A percentile compares a stretch with the other conserved stretches of the same genome.
Conservation (phyloP, 2,329 filamentous ascomycete genomes). For the Verticillium isaacii region DNA sequence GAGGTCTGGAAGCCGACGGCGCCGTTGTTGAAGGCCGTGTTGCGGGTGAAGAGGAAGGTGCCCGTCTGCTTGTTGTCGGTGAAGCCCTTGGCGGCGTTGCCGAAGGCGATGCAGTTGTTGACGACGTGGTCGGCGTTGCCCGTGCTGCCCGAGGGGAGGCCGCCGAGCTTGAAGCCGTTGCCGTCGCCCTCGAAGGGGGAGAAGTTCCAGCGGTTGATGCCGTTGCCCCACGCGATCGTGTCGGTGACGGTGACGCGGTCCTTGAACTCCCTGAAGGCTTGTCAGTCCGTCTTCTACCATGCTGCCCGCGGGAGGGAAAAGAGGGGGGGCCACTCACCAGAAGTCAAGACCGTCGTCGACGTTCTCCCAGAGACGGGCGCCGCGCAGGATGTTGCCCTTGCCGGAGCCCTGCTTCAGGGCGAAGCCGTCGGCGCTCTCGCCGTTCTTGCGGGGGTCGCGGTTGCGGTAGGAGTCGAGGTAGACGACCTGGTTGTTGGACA, state of each 20-base stretch:
- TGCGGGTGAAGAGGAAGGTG: constrained; percentile 30
- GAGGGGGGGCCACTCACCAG: constrained; percentile 5
- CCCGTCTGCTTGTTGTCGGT: constrained; percentile 40
- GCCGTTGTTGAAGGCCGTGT: constrained; percentile 41
- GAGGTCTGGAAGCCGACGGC: constrained; percentile 34
- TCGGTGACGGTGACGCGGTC: constrained; percentile 17
- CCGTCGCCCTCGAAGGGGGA: constrained; percentile 36
- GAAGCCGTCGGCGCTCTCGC: constrained; percentile 45
- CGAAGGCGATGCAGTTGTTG: constrained; percentile 38
- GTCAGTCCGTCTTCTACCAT: not conserved
- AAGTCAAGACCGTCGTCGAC: constrained; percentile 38
- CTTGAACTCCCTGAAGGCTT: constrained; percentile 22
- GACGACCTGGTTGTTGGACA: constrained; percentile 31
- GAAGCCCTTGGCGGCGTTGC: constrained; percentile 38
- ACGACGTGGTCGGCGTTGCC: constrained; percentile 36
- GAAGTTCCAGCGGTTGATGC: constrained; percentile 39
- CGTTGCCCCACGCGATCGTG: constrained; percentile 36
- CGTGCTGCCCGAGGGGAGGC: constrained; percentile 26
- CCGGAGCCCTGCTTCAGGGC: constrained; percentile 41
- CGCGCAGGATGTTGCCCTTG: constrained; percentile 37
- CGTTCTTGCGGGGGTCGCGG: constrained; percentile 44
- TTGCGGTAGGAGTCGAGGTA: constrained; percentile 39
- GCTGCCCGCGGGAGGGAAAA: not conserved
- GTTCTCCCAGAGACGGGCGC: constrained; percentile 43
- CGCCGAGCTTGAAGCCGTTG: constrained; percentile 43